These are phyloP conservation scores for Knoxia roxburghii DNA, from an alignment of 257 asterid species.

Conservation along the genomic window DNA sequence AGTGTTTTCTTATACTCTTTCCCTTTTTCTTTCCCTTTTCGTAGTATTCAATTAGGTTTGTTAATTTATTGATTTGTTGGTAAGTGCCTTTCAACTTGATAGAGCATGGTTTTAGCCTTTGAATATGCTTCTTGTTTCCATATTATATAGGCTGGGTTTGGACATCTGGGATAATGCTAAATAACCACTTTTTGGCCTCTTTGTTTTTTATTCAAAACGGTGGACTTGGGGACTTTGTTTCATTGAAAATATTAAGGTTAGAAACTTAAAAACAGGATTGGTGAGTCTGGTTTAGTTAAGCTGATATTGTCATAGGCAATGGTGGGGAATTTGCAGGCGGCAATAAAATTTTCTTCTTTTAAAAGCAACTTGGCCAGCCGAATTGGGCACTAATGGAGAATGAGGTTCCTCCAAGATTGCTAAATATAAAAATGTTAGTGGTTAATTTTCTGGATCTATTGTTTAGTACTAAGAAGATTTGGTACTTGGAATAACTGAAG, in stretches of 20 bases:
- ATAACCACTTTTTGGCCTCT: constrained; percentile 10
- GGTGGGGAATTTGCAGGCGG: constrained; percentile 2
- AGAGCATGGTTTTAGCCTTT: neutral
- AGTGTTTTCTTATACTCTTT: neutral
- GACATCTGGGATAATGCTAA: constrained; percentile 14
- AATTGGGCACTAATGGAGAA: neutral
- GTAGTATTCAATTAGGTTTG: too few species aligned
- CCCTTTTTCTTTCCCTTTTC: too few species aligned
- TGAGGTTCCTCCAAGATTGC: neutral
- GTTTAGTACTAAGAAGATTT: neutral
- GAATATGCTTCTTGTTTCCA: neutral
- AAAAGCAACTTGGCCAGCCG: neutral
- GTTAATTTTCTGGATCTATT: too few species aligned
- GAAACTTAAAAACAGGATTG: neutral
- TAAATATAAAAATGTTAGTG: too few species aligned
- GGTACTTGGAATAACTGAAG: neutral
- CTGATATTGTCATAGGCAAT: neutral
- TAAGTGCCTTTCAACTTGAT: constrained; percentile 8
- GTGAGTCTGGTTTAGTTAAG: neutral
- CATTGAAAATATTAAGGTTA: neutral
- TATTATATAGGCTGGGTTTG: neutral
- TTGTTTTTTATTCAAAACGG: neutral
- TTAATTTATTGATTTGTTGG: constrained; percentile 2
- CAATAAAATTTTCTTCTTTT: neutral
- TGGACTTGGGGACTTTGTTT: neutral